Evolutionary conservation across 1,284 basidiomycete species (phyloP).

Genomic region (Thecaphora thlaspeos): DNA sequence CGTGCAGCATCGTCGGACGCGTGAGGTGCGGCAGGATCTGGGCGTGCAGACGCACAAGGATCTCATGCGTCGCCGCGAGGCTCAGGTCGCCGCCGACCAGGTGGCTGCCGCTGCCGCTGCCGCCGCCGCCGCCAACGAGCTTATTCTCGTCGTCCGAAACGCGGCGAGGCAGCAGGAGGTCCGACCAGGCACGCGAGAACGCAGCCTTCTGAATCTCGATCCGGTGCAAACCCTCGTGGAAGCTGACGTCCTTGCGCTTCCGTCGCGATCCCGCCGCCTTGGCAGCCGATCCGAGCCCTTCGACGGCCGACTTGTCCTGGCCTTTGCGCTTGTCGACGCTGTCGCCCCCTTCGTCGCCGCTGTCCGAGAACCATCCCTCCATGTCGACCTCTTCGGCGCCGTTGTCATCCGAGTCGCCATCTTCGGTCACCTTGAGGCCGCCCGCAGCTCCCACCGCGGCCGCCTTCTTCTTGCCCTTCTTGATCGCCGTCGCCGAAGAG

Average conservation of each 20-base stretch:
- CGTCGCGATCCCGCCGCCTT: slow-evolving; percentile 37
- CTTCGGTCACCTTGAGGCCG: slow-evolving; percentile 34
- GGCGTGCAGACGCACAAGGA: slow-evolving; percentile 76
- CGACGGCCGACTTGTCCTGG: slow-evolving; percentile 16
- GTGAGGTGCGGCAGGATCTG: slow-evolving; percentile 82
- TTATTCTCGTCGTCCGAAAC: slow-evolving; percentile 9
- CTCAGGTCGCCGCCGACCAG: slow-evolving; percentile 60
- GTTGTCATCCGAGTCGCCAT: slow-evolving; percentile 54
- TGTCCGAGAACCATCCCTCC: slow-evolving; percentile 59
- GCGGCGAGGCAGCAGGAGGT: slow-evolving; percentile 65
- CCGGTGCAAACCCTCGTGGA: slow-evolving; percentile 64
- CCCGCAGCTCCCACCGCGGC: slow-evolving; percentile 23
- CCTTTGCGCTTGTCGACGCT: slow-evolving; percentile 19
- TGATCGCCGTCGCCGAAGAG: neutral
- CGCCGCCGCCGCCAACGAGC: slow-evolving; percentile 3
- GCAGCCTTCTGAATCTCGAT: slow-evolving; percentile 72
- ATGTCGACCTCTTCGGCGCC: slow-evolving; percentile 60
- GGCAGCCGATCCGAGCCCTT: slow-evolving; percentile 18
- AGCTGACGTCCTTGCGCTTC: slow-evolving; percentile 46
- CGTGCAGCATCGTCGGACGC: slow-evolving; percentile 74
- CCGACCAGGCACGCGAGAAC: slow-evolving; percentile 76
- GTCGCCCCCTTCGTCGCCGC: slow-evolving; percentile 49
- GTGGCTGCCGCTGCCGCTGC: slow-evolving; percentile 4
- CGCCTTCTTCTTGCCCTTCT: slow-evolving; percentile 27
- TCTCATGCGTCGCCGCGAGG: slow-evolving; percentile 64